Evolutionary conservation across 1,284 basidiomycete species (phyloP).

Genomic region (Lignosus rhinocerotis): DNA sequence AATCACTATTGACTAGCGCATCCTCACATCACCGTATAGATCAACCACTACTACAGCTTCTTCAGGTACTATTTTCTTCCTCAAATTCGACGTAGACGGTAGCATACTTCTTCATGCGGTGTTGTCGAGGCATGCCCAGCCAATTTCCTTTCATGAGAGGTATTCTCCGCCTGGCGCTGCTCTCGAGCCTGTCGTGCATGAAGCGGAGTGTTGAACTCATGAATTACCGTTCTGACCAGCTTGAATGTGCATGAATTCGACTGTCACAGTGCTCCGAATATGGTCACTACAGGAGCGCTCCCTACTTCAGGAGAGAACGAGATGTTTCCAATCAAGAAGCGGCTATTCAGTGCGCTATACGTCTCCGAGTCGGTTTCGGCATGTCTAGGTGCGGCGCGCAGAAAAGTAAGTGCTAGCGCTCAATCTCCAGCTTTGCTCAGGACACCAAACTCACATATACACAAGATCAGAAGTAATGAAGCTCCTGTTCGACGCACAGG

Average conservation of each 20-base stretch:
- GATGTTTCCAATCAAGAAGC: background rate
- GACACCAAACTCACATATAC: background rate
- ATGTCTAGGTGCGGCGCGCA: background rate
- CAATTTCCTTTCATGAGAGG: no score
- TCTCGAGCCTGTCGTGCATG: no score
- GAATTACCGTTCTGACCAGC: background rate
- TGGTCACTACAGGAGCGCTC: background rate
- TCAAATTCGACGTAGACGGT: no score
- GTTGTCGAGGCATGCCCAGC: no score
- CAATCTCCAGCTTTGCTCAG: background rate
- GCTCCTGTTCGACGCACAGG: background rate
- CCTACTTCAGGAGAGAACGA: background rate
- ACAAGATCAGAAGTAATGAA: background rate
- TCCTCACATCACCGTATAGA: no score
- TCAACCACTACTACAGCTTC: no score
- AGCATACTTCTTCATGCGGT: no score
- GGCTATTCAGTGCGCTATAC: background rate
- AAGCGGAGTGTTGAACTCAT: background rate
- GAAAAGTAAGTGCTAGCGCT: background rate
- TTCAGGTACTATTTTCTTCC: no score
- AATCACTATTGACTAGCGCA: no score
- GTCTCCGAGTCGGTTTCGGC: background rate
- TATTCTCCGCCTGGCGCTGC: no score
- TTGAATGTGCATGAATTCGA: background rate
- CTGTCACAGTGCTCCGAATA: background rate